A percentile compares a stretch with the other conserved stretches of the same genome.
Conservation (phyloP, 352 stramenopile genomes). For the Peronospora destructor region DNA sequence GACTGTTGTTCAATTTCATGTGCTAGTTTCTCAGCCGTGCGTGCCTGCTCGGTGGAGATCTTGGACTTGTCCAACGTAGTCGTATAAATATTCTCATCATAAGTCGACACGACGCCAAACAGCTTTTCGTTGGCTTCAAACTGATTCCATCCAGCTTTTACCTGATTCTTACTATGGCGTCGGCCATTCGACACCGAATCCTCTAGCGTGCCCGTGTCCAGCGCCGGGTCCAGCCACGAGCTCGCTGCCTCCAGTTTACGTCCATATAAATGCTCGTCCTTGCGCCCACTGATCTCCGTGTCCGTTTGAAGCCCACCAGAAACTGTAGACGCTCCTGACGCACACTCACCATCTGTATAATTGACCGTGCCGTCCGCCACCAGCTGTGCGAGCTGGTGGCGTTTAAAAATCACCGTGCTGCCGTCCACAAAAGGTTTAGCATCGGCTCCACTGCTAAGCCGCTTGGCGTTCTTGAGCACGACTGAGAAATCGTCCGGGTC, state of each 20-base stretch:
- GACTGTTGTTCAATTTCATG: constrained; percentile 91
- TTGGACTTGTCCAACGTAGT: constrained; percentile 92
- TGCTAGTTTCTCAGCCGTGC: constrained; percentile 89
- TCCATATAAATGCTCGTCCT: constrained; percentile 60
- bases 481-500: constrained; percentile 80
- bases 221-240: constrained; percentile 75
- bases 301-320: constrained; percentile 70
- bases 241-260: constrained; percentile 57
- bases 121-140: constrained; percentile 95
- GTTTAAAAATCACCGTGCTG: constrained; percentile 72
- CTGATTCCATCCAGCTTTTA: constrained; percentile 87
- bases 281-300: constrained; percentile 84
- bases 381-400: constrained; percentile 57
- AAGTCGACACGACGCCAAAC: constrained; percentile 93
- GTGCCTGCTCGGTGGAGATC: constrained; percentile 84
- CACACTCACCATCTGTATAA: constrained; percentile 46
- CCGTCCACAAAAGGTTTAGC: constrained; percentile 57
- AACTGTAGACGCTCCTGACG: constrained; percentile 13
- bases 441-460: constrained; percentile 19
- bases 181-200: constrained; percentile 23
- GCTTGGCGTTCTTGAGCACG: constrained; percentile 72
- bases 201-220: constrained; percentile 73
- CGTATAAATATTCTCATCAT: constrained; percentile 98
- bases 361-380: constrained; percentile 50
- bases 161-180: constrained; percentile 32